phyloP scores from a whole-genome alignment of 495 filamentous ascomycete genomes.

The Aspergillus cavernicola region DNA sequence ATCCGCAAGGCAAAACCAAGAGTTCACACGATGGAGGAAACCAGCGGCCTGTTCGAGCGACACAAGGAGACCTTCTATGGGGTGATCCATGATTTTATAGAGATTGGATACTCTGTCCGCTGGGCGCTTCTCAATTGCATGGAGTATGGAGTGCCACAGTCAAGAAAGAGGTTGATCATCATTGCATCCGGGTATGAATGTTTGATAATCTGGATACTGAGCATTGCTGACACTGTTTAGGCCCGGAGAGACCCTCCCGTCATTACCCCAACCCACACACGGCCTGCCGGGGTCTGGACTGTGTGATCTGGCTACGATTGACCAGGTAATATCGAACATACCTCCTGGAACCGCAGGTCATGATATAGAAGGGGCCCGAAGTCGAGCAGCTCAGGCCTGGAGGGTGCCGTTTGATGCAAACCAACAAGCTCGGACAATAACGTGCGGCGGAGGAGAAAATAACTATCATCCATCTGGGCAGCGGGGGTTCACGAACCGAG shows the following conservation, averaged over 20 bases:
- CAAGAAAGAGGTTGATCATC: conserved; percentile 63
- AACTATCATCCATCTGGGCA: conserved; percentile 66
- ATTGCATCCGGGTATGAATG: conserved; percentile 68
- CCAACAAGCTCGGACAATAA: conserved; percentile 58
- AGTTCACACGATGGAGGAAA: conserved; percentile 82
- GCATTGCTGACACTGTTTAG: conserved; percentile 34
- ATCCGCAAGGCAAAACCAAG: conserved; percentile 61
- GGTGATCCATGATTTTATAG: conserved; percentile 61
- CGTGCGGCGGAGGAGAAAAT: conserved; percentile 61
- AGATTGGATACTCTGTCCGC: conserved; percentile 64
- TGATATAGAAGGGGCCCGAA: conserved; percentile 30
- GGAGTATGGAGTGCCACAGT: conserved; percentile 60
- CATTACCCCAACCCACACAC: conserved; percentile 67
- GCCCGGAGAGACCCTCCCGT: conserved; percentile 70
- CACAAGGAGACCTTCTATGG: conserved; percentile 52
- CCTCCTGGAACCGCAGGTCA: conserved; percentile 40
- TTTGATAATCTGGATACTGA: neutral
- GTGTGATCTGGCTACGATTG: conserved; percentile 39
- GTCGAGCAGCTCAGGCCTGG: conserved; percentile 14
- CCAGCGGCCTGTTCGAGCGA: conserved; percentile 57
- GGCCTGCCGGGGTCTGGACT: conserved; percentile 26
- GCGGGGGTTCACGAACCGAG: conserved; percentile 65
- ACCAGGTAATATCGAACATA: conserved; percentile 45
- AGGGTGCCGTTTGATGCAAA: conserved; percentile 39
- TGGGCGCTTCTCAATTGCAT: conserved; percentile 51